Evolutionary conservation across 441 rosid genomes (phyloP).

Genomic region (Adansonia rubrostipa): DNA sequence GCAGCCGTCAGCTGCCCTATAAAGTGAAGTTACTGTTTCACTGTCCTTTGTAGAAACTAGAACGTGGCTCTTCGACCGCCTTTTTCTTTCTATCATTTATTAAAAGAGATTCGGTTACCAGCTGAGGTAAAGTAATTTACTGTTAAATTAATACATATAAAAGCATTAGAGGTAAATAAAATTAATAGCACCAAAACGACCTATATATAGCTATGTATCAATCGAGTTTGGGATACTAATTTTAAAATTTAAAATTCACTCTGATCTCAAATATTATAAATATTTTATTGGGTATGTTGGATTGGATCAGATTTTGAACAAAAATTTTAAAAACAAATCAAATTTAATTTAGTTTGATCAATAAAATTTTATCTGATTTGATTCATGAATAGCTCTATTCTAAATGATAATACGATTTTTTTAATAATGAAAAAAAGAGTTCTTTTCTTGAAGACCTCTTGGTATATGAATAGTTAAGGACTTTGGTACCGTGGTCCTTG

Average conservation of each 20-base stretch:
- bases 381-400: too few species aligned
- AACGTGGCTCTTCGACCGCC: background rate
- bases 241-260: too few species aligned
- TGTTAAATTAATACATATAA: background rate
- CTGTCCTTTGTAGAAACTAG: background rate
- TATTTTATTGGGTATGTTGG: too few species aligned
- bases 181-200: too few species aligned
- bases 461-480: background rate
- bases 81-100: background rate
- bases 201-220: too few species aligned
- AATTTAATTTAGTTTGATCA: too few species aligned
- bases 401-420: background rate
- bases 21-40: background rate
- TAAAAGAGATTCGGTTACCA: background rate
- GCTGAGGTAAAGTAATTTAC: too few species aligned
- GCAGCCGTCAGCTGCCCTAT: background rate
- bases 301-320: too few species aligned
- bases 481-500: constrained; percentile 26
- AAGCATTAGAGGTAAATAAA: background rate
- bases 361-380: too few species aligned
- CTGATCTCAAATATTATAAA: too few species aligned
- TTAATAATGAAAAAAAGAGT: background rate
- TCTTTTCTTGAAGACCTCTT: background rate
- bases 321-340: too few species aligned
- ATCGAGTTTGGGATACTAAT: too few species aligned